A percentile compares a stretch with the other conserved stretches of the same genome.
phyloP scores from a whole-genome alignment of 2,329 filamentous ascomycete genomes.

The Diaporthe batatas region DNA sequence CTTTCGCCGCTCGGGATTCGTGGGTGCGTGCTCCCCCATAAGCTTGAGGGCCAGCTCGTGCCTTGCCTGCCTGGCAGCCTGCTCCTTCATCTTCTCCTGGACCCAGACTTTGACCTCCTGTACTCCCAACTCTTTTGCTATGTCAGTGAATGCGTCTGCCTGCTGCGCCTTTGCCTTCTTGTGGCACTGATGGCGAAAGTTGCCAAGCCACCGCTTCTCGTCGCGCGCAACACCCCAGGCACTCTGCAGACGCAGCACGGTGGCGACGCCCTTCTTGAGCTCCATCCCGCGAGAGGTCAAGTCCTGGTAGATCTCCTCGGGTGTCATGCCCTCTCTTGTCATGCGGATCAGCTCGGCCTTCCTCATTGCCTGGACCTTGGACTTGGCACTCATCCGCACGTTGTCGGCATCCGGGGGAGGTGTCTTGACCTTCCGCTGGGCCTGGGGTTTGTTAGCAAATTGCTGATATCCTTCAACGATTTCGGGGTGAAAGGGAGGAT shows the following conservation, averaged over 20 bases:
- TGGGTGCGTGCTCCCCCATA: slow-evolving; percentile 39
- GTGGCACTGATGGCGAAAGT: slow-evolving; percentile 41
- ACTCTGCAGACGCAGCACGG: slow-evolving; percentile 44
- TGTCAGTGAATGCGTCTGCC: slow-evolving; percentile 35
- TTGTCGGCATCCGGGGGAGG: slow-evolving; percentile 42
- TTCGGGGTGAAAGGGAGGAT: neutral
- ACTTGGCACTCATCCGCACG: slow-evolving; percentile 38
- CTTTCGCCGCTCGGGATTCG: slow-evolving; percentile 34
- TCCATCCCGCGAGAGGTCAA: slow-evolving; percentile 43
- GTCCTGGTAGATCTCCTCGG: slow-evolving; percentile 41
- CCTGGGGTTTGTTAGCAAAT: slow-evolving; percentile 28
- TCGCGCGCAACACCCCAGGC: slow-evolving; percentile 41
- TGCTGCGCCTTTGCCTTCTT: slow-evolving; percentile 39
- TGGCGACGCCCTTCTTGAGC: slow-evolving; percentile 44
- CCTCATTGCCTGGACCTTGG: slow-evolving; percentile 35
- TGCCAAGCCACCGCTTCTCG: slow-evolving; percentile 39
- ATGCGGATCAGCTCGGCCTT: slow-evolving; percentile 44
- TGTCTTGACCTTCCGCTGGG: slow-evolving; percentile 42
- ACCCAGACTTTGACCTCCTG: slow-evolving; percentile 27
- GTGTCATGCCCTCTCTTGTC: slow-evolving; percentile 42
- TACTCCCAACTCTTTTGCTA: slow-evolving; percentile 34
- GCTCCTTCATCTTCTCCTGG: slow-evolving; percentile 29
- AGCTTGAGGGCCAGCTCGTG: slow-evolving; percentile 40
- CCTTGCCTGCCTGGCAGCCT: slow-evolving; percentile 31
- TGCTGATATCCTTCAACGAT: rapidly evolving